phyloP scores from a whole-genome alignment of 2,329 filamentous ascomycete genomes.

The Neodidymelliopsis sp. region DNA sequence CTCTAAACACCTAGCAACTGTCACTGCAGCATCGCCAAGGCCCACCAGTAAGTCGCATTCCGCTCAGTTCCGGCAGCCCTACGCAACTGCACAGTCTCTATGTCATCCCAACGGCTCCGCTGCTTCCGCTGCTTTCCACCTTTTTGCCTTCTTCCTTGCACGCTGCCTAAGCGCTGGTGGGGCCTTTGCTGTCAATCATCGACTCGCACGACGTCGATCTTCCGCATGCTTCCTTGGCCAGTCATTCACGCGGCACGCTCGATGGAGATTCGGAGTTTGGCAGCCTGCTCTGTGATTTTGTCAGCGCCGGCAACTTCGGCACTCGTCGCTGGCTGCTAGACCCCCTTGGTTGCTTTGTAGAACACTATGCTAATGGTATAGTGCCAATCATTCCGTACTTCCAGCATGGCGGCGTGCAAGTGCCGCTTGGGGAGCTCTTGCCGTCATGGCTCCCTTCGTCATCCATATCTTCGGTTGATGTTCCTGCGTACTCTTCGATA shows the following conservation, averaged over 20 bases:
- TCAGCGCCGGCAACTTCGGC: slow-evolving; percentile 41
- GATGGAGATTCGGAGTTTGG: slow-evolving; percentile 15
- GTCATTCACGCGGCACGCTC: slow-evolving; percentile 10
- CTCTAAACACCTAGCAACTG: slow-evolving; percentile 52
- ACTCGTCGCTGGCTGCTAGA: slow-evolving; percentile 9
- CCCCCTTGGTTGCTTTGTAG: slow-evolving; percentile 23
- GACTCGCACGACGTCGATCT: slow-evolving; percentile 24
- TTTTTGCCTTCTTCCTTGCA: slow-evolving; percentile 4
- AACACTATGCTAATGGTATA: slow-evolving; percentile 37
- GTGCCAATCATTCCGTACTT: slow-evolving; percentile 47
- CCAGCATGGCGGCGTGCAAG: slow-evolving; percentile 46
- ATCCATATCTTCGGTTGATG: slow-evolving; percentile 29
- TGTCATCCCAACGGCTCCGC: slow-evolving; percentile 15
- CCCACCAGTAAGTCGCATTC: slow-evolving; percentile 18
- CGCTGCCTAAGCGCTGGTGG: slow-evolving; percentile 19
- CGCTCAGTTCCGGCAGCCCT: slow-evolving; percentile 14
- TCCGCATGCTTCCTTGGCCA: slow-evolving; percentile 32
- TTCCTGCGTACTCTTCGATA: slow-evolving; percentile 37
- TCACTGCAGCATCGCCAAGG: not conserved
- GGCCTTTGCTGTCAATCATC: slow-evolving; percentile 3
- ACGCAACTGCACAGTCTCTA: slow-evolving; percentile 11
- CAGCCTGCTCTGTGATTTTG: slow-evolving; percentile 26
- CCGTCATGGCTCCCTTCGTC: slow-evolving; percentile 34
- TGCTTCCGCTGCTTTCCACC: slow-evolving; percentile 14
- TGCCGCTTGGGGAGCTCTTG: slow-evolving; percentile 40